Base-by-base conservation (phyloP, 2,329 filamentous ascomycete species). In the Penicillium sp. region DNA sequence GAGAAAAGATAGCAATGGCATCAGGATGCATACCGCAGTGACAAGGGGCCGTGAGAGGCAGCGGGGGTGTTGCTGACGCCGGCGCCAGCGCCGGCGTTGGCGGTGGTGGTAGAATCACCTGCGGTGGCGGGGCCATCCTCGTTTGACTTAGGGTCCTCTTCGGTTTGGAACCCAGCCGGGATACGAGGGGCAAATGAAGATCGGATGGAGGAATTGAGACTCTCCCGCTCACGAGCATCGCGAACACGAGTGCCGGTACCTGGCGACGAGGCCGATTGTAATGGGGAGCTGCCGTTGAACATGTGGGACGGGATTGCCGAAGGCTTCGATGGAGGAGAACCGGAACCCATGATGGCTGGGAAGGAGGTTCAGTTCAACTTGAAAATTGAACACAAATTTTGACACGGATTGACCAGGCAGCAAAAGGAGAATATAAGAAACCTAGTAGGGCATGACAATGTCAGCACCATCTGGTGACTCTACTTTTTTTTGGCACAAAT, bases 291-390 rank as follows among this genome's bases (percentile, higher is more conserved):
- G 46, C 81, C 82, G 66, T 85, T 84, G 42, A 80, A 61, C 51
- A 86, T 71, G 68, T 84, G 78, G 43, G 80, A 76, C 23, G 83
- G 82, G 24, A 85, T 72, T 9, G 80, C 79, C 34, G 80, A 77
- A 58, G 76, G 80, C 68, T 77, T 80, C 54, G 68, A 73, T 55
- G 62, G 76, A 32, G 72, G 72, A 54, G 73, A 73, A 55, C 67
- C 72, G 54, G 74, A 71, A 58, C 78, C 74, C 79, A 82, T 82
- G 54, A 58, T 61, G 39, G 6, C n/a, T 30, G 24, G 39, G 24
- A 5, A 24, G 49, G 54, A 9, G 36, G n/a, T 40, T 26, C 36
- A n/a, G n/a, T n/a, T n/a, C 27, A 21, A 23, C 27, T n/a, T 34
- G 24, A 13, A 13, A 3, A n/a, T 32, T 30, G 46, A n/a, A 29